Evolutionary conservation across 345 rosid genomes (phyloP), one percentile per base, ranked within the genome.

Genomic region (Combretum micranthum): DNA sequence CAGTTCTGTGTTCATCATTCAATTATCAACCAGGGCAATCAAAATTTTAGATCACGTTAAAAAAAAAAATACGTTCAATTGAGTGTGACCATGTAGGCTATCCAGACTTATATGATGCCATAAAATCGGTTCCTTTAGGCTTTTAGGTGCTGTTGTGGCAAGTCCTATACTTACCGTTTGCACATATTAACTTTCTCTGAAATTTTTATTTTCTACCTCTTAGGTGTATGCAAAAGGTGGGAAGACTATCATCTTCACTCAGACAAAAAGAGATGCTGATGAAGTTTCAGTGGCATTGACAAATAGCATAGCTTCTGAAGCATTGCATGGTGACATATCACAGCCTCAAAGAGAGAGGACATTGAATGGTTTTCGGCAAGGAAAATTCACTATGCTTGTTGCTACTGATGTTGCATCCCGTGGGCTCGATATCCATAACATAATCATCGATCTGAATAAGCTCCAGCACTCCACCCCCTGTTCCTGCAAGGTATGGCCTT

Each of bases 331-430:
- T 44, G 98, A 92, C 77, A 92, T 88, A 55, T 92, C 98, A 53
- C 98, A 92, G 74, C 97, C 86, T 62, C 98, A 92, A 67, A 86
- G 98, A 69, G 98, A 92, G 84, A 85, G 98, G 79, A 92, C 98
- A 16, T 79, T 92, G 59, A 88, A 86, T 69, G n/a, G n/a, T n/a
- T n/a, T n/a, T n/a, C n/a, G n/a, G n/a, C n/a, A n/a, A n/a, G n/a
- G n/a, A n/a, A n/a, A 92, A 64, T 92, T 92, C 77, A 88, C 96
- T 1, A 97, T 84, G 50, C 90, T 91, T 61, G 98, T 91, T 63
- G 98, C 98, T 60, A 91, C 98, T 45, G 98, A 88, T 72, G 96
- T 92, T 68, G 98, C 98, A 18, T 63, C 98, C 52, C 95, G 96
- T 70, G 98, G 98, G 64, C 98, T 88, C 63, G 98, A 92, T 75